Conservation (phyloP, 768 basidiomycete species). For the Leccinum longicurvipes region DNA sequence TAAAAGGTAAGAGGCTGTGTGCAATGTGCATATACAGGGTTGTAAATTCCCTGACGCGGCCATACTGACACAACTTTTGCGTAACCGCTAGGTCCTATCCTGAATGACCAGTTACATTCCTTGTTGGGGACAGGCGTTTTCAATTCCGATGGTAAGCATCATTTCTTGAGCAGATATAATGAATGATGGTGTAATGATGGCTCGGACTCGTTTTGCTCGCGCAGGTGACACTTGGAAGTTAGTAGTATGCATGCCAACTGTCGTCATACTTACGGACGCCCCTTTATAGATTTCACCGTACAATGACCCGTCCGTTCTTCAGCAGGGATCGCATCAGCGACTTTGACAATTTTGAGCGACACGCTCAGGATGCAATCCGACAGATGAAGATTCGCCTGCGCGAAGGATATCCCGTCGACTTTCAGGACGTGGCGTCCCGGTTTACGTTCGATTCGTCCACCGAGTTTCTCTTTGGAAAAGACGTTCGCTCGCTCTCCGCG, state of each 20-base stretch:
- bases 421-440: constrained; percentile 41
- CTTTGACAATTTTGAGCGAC: constrained; percentile 40
- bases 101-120: constrained; percentile 23
- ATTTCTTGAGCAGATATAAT: neutral
- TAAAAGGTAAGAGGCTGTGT: constrained; percentile 30
- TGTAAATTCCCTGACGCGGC: neutral
- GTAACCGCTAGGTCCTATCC: constrained; percentile 18
- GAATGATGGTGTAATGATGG: no score
- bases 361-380: constrained; percentile 31
- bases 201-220: neutral
- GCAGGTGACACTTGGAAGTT: constrained; percentile 40
- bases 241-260: neutral
- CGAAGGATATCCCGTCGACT: constrained; percentile 40
- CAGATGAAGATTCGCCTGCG: constrained; percentile 33
- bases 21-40: no score
- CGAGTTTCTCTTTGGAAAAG: constrained; percentile 51
- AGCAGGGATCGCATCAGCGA: constrained; percentile 37
- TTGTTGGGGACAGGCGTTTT: constrained; percentile 39
- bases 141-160: constrained; percentile 37
- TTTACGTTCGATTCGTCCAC: constrained; percentile 59
- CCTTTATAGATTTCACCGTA: constrained; percentile 39
- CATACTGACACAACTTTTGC: neutral
- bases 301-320: constrained; percentile 44
- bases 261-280: no score
- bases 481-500: constrained; percentile 36